These are phyloP conservation scores for Boletales sp. DNA, from an alignment of 768 basidiomycete genomes.

Conservation along the genomic window DNA sequence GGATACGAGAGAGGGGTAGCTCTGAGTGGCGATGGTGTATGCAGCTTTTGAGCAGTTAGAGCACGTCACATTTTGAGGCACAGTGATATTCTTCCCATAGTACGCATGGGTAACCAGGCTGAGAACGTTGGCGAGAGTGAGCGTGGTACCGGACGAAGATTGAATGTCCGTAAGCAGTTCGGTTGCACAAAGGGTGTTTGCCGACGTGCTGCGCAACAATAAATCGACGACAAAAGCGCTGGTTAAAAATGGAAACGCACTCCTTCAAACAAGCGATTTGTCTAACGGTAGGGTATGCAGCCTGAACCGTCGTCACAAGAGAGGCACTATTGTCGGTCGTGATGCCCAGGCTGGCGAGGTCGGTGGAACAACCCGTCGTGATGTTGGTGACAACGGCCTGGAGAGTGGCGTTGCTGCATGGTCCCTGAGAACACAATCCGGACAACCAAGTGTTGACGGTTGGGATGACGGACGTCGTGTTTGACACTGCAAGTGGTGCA, in stretches of 20 bases:
- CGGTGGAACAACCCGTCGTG: slow-evolving; percentile 47
- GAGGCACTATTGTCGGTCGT: slow-evolving; percentile 10
- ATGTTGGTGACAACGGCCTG: slow-evolving; percentile 51
- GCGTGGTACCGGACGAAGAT: slow-evolving; percentile 19
- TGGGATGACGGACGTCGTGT: slow-evolving; percentile 33
- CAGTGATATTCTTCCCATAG: slow-evolving; percentile 5
- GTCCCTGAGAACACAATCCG: slow-evolving; percentile 46
- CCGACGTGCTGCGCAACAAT: slow-evolving; percentile 26
- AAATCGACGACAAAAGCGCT: background rate
- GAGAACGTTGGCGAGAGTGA: slow-evolving; percentile 19
- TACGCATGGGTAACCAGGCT: slow-evolving; percentile 4
- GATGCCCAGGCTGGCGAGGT: slow-evolving; percentile 32
- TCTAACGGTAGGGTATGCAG: slow-evolving; percentile 54
- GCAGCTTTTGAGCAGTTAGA: slow-evolving; percentile 51
- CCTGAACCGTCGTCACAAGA: slow-evolving; percentile 42
- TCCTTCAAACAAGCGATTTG: slow-evolving; percentile 60
- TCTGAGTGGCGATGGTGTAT: slow-evolving; percentile 40
- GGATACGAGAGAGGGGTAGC: slow-evolving; percentile 35
- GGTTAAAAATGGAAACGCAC: slow-evolving; percentile 39
- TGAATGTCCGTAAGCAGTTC: slow-evolving; percentile 56
- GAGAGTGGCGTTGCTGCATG: slow-evolving; percentile 61
- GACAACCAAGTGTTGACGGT: slow-evolving; percentile 60
- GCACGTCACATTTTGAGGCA: slow-evolving; percentile 44
- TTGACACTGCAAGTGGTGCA: slow-evolving; percentile 23
- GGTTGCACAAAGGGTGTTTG: slow-evolving; percentile 51